Conservation (phyloP, 2,329 filamentous ascomycete genomes). For the Diaporthe aspalathi region DNA sequence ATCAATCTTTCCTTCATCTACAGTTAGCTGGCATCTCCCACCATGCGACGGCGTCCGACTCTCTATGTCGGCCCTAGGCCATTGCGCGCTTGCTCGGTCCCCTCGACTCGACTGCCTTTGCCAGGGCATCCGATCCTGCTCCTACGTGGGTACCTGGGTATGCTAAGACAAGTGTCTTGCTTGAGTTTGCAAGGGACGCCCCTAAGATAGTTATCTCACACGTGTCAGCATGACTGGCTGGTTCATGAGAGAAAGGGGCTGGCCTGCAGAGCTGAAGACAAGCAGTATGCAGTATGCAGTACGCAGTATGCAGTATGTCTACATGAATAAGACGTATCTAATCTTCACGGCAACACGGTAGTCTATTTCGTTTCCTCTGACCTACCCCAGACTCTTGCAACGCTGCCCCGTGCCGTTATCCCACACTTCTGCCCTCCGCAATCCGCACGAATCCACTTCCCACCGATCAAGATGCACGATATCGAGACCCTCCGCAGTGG, state of each 20-base stretch:
- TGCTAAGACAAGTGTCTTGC: constrained; percentile 31
- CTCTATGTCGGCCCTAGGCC: neutral
- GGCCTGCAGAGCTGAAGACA: constrained; percentile 14
- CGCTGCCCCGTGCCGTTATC: neutral
- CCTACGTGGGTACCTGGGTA: too few relatives aligned
- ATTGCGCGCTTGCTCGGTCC: neutral
- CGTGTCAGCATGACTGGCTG: constrained; percentile 38
- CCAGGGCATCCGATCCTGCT: neutral
- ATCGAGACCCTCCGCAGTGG: constrained; percentile 48
- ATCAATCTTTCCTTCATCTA: neutral
- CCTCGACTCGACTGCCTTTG: neutral
- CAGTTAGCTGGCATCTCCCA: neutral
- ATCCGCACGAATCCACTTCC: neutral
- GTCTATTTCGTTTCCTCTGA: neutral
- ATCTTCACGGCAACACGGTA: too few relatives aligned
- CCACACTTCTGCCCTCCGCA: neutral
- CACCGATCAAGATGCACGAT: constrained; percentile 46
- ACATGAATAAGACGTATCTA: neutral
- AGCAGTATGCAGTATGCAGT: neutral
- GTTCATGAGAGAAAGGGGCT: constrained; percentile 15
- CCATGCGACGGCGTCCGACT: neutral
- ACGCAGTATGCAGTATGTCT: constrained; percentile 21
- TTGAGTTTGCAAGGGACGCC: constrained; percentile 13
- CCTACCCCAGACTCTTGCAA: neutral
- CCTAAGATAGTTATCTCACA: constrained; percentile 24